Percentiles rank a stretch among this genome's conserved stretches.
Evolutionary conservation across 2,329 filamentous ascomycete species (phyloP).

Genomic region (Passalora sequoiae): DNA sequence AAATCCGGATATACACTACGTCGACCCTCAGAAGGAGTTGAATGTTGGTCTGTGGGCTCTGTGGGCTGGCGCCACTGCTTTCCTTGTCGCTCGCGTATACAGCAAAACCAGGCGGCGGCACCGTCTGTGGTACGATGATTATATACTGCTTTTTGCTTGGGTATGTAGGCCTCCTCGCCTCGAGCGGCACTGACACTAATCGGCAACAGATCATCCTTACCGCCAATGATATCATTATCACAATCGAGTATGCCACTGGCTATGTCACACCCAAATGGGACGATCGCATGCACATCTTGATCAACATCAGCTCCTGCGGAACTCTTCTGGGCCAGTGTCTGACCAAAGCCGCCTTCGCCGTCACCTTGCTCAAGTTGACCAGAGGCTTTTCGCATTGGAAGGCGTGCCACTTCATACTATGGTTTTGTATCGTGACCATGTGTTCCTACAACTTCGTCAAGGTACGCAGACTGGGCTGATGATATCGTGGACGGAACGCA

Average conservation of each 20-base stretch:
- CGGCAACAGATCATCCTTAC: conserved; percentile 39
- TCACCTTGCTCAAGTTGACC: conserved; percentile 41
- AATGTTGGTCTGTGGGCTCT: conserved; percentile 38
- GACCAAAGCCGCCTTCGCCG: conserved; percentile 39
- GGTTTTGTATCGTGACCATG: conserved; percentile 49
- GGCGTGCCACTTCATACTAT: conserved; percentile 34
- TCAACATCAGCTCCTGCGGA: conserved; percentile 41
- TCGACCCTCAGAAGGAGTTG: conserved; percentile 35
- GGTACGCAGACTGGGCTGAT: conserved; percentile 22
- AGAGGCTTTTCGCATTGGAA: conserved; percentile 30
- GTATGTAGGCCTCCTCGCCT: conserved; percentile 22
- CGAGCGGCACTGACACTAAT: not conserved
- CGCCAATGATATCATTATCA: conserved; percentile 45
- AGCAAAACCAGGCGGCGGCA: conserved; percentile 37
- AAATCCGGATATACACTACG: conserved; percentile 25
- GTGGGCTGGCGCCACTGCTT: conserved; percentile 35
- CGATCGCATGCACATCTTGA: conserved; percentile 51
- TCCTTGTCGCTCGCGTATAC: conserved; percentile 35
- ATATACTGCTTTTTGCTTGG: conserved; percentile 36
- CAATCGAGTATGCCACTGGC: conserved; percentile 46
- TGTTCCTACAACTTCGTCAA: conserved; percentile 47
- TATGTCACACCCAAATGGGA: conserved; percentile 48
- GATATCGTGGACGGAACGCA: not conserved
- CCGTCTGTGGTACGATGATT: conserved; percentile 40
- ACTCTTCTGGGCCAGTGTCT: conserved; percentile 37